Evolutionary conservation across 768 basidiomycete genomes (phyloP).

Genomic region (Pisolithus tinctorius): DNA sequence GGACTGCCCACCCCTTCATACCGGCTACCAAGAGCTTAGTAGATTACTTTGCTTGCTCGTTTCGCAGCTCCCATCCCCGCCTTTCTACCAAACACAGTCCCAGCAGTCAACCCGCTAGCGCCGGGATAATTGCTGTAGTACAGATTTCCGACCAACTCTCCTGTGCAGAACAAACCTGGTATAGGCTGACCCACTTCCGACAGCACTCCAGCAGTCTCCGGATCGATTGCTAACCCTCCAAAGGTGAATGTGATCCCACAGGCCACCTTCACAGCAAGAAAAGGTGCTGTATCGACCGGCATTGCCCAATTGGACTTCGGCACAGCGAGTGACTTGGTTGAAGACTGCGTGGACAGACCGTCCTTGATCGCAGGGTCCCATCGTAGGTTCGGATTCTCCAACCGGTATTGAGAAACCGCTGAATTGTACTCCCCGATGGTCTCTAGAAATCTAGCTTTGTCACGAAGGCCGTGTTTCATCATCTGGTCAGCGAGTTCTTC

Average conservation of each 20-base stretch:
- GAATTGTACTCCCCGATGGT: slow-evolving; percentile 48
- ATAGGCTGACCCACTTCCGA: slow-evolving; percentile 33
- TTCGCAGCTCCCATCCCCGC: slow-evolving; percentile 44
- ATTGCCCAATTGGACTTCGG: slow-evolving; percentile 70
- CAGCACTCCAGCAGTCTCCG: slow-evolving; percentile 45
- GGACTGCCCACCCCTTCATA: too few species aligned
- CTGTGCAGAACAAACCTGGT: slow-evolving; percentile 54
- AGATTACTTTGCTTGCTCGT: slow-evolving; percentile 1
- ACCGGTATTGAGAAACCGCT: slow-evolving; percentile 34
- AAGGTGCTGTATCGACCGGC: slow-evolving; percentile 43
- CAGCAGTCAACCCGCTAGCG: slow-evolving; percentile 58
- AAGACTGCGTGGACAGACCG: slow-evolving; percentile 47
- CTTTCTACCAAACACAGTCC: slow-evolving; percentile 58
- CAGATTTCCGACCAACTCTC: slow-evolving; percentile 62
- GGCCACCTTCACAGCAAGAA: slow-evolving; percentile 59
- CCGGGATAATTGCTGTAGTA: slow-evolving; percentile 67
- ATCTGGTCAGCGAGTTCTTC: slow-evolving; percentile 47
- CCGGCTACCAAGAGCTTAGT: too few species aligned
- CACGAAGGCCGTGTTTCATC: slow-evolving; percentile 37
- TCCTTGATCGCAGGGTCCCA: slow-evolving; percentile 69
- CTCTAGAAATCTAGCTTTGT: slow-evolving; percentile 34
- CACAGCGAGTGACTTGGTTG: slow-evolving; percentile 26
- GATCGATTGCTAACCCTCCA: slow-evolving; percentile 58
- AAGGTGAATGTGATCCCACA: slow-evolving; percentile 74
- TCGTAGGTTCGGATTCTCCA: slow-evolving; percentile 24